phyloP scores from a whole-genome alignment of 352 stramenopile species.

The Stramenopiles sp. region DNA sequence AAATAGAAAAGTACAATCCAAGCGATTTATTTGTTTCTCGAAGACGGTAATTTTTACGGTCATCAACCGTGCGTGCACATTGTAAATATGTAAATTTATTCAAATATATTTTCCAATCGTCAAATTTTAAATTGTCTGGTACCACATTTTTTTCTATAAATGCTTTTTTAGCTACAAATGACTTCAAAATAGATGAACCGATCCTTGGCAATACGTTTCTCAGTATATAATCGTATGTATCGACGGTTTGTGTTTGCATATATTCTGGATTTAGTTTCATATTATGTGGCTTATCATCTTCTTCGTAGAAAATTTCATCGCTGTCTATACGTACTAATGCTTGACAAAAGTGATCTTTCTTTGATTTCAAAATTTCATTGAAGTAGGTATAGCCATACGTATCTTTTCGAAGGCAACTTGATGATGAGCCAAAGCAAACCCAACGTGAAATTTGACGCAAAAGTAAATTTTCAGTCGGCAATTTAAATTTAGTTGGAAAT shows the following conservation, averaged over 20 bases:
- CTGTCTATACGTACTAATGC: neutral
- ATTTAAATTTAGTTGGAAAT: neutral
- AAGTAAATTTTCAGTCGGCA: neutral
- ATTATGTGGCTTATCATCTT: neutral
- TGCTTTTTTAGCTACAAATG: neutral
- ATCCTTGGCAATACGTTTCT: neutral
- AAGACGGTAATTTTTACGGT: neutral
- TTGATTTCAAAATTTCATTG: neutral
- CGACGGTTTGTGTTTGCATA: neutral
- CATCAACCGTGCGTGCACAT: neutral
- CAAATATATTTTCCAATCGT: neutral
- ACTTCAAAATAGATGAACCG: neutral
- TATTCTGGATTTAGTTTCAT: neutral
- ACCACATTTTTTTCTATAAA: neutral
- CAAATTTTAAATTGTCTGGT: neutral
- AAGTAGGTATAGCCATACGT: neutral
- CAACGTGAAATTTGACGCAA: neutral
- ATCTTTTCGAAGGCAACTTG: neutral
- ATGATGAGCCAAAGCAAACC: neutral
- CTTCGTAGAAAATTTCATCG: neutral
- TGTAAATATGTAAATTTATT: neutral
- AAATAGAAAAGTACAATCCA: neutral
- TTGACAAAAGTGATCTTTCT: neutral
- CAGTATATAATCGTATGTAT: neutral
- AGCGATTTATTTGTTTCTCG: too few species aligned